Percentiles rank a stretch among this genome's conserved stretches.
phyloP scores from a whole-genome alignment of 805 yeast genomes.

The Blastobotrys robertii region DNA sequence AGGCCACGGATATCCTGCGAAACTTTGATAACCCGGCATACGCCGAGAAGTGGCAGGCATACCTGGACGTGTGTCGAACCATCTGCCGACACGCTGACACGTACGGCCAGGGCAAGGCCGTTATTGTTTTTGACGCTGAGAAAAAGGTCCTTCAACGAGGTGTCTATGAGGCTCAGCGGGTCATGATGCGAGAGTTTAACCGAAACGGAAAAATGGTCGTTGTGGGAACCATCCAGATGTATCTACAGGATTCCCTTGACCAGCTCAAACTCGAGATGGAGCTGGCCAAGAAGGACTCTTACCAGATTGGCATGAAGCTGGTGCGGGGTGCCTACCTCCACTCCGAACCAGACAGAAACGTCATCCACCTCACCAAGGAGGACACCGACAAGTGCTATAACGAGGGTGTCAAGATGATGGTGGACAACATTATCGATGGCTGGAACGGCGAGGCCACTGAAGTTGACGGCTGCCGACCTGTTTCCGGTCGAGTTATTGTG shows the following conservation, averaged over 20 bases:
- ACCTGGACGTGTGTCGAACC: slow-evolving; percentile 56
- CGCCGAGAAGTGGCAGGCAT: slow-evolving; percentile 40
- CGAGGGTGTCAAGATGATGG: slow-evolving; percentile 51
- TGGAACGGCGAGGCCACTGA: slow-evolving; percentile 21
- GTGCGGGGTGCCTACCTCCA: slow-evolving; percentile 96
- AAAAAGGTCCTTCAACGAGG: slow-evolving; percentile 81
- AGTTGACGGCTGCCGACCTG: slow-evolving; percentile 19
- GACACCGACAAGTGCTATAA: slow-evolving; percentile 77
- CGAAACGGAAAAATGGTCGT: slow-evolving; percentile 49
- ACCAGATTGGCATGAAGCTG: slow-evolving; percentile 75
- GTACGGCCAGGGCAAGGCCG: slow-evolving; percentile 39
- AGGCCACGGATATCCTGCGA: slow-evolving; percentile 65
- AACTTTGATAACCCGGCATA: slow-evolving; percentile 48
- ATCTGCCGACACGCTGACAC: slow-evolving; percentile 46
- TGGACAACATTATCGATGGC: slow-evolving; percentile 43
- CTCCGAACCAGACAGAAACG: slow-evolving; percentile 65
- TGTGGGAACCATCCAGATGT: slow-evolving; percentile 91
- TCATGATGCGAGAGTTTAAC: slow-evolving; percentile 66
- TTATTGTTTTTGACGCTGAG: slow-evolving; percentile 78
- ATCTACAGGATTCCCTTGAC: slow-evolving; percentile 59
- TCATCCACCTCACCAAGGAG: slow-evolving; percentile 65
- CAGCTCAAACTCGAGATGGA: slow-evolving; percentile 53
- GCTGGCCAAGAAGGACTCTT: slow-evolving; percentile 49
- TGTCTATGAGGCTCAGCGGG: slow-evolving; percentile 82
- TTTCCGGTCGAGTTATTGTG: slow-evolving; percentile 49